Evolutionary conservation across 2,329 filamentous ascomycete genomes (phyloP).

Genomic region (Diaporthe longicolla): DNA sequence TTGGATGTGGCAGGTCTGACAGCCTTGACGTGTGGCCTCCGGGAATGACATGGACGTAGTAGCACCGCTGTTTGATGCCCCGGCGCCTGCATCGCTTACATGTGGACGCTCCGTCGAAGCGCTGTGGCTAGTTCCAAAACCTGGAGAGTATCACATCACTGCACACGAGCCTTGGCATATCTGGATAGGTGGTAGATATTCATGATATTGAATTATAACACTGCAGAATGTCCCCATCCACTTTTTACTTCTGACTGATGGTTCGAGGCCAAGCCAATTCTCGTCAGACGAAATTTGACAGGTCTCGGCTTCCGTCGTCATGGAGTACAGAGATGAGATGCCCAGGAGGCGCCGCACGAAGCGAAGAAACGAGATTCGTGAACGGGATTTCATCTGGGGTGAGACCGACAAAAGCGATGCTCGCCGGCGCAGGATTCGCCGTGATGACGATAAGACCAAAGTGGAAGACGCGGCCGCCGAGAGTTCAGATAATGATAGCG

Average conservation of each 20-base stretch:
- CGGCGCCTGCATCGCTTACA: not conserved
- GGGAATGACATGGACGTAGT: slow-evolving; percentile 14
- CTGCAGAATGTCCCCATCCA: not conserved
- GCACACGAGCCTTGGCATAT: slow-evolving; percentile 25
- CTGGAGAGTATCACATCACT: slow-evolving; percentile 9
- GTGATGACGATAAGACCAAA: not conserved
- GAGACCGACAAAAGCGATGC: slow-evolving; percentile 6
- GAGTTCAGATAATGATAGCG: slow-evolving; percentile 10
- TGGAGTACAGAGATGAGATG: slow-evolving; percentile 10
- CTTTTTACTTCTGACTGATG: not conserved
- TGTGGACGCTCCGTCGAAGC: slow-evolving; percentile 1
- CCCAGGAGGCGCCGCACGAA: slow-evolving; percentile 16
- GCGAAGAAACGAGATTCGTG: slow-evolving; percentile 21
- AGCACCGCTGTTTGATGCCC: slow-evolving; percentile 14
- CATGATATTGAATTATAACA: slow-evolving; percentile 19
- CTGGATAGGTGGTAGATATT: slow-evolving; percentile 6
- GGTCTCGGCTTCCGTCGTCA: slow-evolving; percentile 23
- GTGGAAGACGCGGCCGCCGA: slow-evolving; percentile 3
- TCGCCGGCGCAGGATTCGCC: slow-evolving; percentile 14
- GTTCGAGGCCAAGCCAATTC: slow-evolving; percentile 17
- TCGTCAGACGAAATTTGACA: slow-evolving; percentile 20
- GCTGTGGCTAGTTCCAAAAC: slow-evolving; percentile 15
- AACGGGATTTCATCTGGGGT: slow-evolving; percentile 9
- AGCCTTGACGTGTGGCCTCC: slow-evolving; percentile 6
- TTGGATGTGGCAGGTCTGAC: slow-evolving; percentile 1